phyloP scores from a whole-genome alignment of 495 filamentous ascomycete species.

The Trichodelitschia bisporula region DNA sequence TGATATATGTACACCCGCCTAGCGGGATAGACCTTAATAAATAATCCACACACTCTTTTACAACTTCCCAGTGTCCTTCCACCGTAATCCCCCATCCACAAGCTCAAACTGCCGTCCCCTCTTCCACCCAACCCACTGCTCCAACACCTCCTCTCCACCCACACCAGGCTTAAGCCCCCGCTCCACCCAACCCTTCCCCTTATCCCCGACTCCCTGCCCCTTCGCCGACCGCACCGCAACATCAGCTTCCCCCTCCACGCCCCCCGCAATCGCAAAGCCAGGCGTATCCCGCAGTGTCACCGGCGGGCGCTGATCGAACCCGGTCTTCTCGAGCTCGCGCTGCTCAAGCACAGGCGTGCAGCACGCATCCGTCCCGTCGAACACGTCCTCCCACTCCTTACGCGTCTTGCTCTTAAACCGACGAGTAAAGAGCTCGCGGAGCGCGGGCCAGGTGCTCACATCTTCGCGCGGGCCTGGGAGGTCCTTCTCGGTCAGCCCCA shows the following conservation, averaged over 20 bases:
- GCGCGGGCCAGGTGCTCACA: constrained; percentile 33
- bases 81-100: constrained; percentile 30
- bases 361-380: constrained; percentile 79
- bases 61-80: constrained; percentile 25
- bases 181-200: constrained; percentile 28
- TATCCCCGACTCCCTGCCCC: constrained; percentile 20
- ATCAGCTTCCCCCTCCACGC: not conserved
- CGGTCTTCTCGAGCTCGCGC: constrained; percentile 37
- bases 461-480: constrained; percentile 32
- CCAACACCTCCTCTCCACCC: constrained; percentile 45
- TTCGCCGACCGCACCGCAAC: constrained; percentile 18
- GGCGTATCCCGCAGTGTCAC: constrained; percentile 47
- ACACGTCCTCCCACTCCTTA: constrained; percentile 59
- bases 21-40: no score
- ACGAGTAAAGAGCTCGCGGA: constrained; percentile 32
- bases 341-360: constrained; percentile 66
- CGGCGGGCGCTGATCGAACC: constrained; percentile 49
- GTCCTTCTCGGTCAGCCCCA: constrained; percentile 26
- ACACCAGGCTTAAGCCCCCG: constrained; percentile 33
- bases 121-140: constrained; percentile 57
- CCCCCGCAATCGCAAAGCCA: constrained; percentile 25
- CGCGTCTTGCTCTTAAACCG: constrained; percentile 52
- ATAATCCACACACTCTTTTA: constrained; percentile 14
- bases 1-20: no score
- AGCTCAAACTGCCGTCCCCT: constrained; percentile 42